Conservation (phyloP, 73 alveolate species). For the Paramecium biaurelia region DNA sequence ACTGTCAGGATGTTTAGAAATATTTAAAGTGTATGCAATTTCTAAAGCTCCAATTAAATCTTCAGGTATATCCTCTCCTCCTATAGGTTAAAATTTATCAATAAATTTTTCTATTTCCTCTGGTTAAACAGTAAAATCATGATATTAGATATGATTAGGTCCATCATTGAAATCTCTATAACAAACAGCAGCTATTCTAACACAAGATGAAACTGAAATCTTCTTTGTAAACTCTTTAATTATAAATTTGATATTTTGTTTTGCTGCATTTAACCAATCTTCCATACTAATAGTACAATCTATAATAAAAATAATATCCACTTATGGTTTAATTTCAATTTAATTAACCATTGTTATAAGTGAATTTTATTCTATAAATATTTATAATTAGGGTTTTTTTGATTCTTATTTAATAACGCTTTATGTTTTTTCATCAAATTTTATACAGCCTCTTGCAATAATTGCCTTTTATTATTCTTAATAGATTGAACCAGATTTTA, state of each 20-base stretch:
- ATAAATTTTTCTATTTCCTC: not conserved
- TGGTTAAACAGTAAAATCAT: not conserved
- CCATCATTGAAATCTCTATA: not conserved
- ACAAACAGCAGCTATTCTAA: not conserved
- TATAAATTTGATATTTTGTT: not conserved
- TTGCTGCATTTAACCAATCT: not conserved
- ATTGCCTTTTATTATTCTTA: not conserved
- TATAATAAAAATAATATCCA: not conserved
- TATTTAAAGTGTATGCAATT: not conserved
- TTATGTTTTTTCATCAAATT: not conserved
- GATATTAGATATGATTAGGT: not conserved
- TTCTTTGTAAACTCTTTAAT: not conserved
- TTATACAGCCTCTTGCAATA: not conserved
- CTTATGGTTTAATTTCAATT: not conserved
- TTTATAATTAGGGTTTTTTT: not conserved
- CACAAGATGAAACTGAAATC: not conserved
- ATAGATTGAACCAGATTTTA: not conserved
- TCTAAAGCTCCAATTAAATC: conserved; percentile 23
- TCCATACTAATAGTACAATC: not conserved
- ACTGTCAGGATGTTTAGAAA: not conserved
- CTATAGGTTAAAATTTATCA: not conserved
- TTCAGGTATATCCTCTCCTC: conserved; percentile 29
- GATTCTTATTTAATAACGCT: not conserved
- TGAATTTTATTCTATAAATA: not conserved
- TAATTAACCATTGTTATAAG: not conserved